phyloP scores from a whole-genome alignment of 768 basidiomycete genomes.

The Dioszegia aurantiaca region DNA sequence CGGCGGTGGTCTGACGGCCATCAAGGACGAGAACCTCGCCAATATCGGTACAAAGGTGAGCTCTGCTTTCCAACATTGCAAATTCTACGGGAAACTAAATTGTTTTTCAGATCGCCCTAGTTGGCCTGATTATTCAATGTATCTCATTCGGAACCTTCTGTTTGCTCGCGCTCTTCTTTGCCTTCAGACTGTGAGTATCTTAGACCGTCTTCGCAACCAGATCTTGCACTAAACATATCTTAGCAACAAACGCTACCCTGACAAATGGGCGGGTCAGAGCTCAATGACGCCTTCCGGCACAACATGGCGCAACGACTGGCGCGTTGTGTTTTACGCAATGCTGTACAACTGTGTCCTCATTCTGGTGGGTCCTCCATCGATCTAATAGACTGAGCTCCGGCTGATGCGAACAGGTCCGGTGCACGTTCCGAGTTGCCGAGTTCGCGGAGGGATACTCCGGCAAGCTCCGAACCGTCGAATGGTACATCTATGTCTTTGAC shows the following conservation, averaged over 20 bases:
- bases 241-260: neutral
- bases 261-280: neutral
- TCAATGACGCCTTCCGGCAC: neutral
- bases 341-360: constrained; percentile 53
- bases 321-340: constrained; percentile 59
- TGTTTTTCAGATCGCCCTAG: constrained; percentile 5
- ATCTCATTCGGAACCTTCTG: constrained; percentile 10
- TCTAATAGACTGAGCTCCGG: neutral
- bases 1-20: constrained; percentile 41
- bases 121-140: constrained; percentile 2
- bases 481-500: constrained; percentile 67
- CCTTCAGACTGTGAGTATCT: constrained; percentile 6
- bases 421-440: constrained; percentile 62
- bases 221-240: no score
- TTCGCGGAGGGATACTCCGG: constrained; percentile 64
- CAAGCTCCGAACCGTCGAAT: constrained; percentile 61
- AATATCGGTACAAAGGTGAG: constrained; percentile 6
- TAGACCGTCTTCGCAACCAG: neutral
- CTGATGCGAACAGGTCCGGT: constrained; percentile 56
- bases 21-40: neutral
- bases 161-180: constrained; percentile 2
- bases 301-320: constrained; percentile 56
- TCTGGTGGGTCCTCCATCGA: neutral
- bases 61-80: neutral
- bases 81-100: neutral